phyloP scores from a whole-genome alignment of 2,329 filamentous ascomycete species.

The Alternaria gansuensis region DNA sequence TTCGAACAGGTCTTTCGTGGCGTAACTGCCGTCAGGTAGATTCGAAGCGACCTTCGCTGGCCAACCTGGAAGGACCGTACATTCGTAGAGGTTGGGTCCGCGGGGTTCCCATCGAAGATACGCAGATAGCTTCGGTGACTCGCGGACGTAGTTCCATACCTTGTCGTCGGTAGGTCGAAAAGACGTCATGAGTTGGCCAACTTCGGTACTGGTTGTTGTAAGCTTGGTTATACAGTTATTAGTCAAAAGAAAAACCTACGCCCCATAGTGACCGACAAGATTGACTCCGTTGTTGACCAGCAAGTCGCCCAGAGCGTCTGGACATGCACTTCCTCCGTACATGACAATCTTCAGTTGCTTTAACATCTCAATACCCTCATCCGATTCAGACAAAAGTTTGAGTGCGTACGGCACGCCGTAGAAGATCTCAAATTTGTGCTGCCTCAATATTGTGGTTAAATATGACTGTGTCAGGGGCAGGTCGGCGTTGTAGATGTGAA shows the following conservation, averaged over 20 bases:
- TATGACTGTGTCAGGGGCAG: conserved; percentile 34
- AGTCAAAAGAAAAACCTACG: conserved; percentile 46
- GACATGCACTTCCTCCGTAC: conserved; percentile 67
- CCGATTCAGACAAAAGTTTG: conserved; percentile 68
- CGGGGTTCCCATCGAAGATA: conserved; percentile 54
- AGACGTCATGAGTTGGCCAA: conserved; percentile 71
- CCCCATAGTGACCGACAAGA: conserved; percentile 66
- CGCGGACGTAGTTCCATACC: conserved; percentile 68
- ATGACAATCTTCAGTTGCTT: conserved; percentile 63
- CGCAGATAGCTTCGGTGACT: conserved; percentile 52
- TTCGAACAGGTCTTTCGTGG: conserved; percentile 56
- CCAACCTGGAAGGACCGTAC: conserved; percentile 49
- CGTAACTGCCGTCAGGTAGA: conserved; percentile 31
- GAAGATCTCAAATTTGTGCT: conserved; percentile 62
- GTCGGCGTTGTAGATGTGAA: conserved; percentile 40
- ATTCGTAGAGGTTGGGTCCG: conserved; percentile 54
- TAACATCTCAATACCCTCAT: conserved; percentile 63
- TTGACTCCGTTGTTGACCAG: conserved; percentile 64
- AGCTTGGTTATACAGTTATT: background rate
- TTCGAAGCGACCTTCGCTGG: conserved; percentile 48
- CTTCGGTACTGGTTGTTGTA: conserved; percentile 62
- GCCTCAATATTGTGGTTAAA: conserved; percentile 27
- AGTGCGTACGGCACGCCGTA: conserved; percentile 71
- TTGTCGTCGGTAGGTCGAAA: conserved; percentile 63
- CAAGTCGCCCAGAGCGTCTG: conserved; percentile 65